Evolutionary conservation across 768 basidiomycete species (phyloP).

Genomic region (Hydnum rufescens): DNA sequence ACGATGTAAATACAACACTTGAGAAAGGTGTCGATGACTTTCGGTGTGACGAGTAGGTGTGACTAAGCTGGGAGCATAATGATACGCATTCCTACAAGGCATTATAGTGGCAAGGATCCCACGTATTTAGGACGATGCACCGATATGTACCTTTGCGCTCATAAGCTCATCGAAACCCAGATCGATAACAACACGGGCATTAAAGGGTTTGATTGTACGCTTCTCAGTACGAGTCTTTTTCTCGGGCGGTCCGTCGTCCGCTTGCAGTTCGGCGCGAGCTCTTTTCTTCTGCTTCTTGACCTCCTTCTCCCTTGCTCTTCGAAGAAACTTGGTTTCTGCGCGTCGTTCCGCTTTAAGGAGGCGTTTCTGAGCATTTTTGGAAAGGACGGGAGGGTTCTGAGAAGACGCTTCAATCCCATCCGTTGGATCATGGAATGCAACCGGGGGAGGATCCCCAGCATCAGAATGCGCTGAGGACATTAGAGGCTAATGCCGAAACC

Average conservation of each 20-base stretch:
- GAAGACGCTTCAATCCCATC: background rate
- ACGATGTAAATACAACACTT: conserved; percentile 59
- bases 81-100: conserved; percentile 65
- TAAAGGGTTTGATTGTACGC: conserved; percentile 21
- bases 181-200: conserved; percentile 62
- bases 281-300: conserved; percentile 52
- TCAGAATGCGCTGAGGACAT: background rate
- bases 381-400: conserved; percentile 24
- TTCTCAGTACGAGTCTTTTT: conserved; percentile 13
- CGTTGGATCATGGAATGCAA: background rate
- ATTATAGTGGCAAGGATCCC: background rate
- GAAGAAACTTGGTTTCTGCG: conserved; percentile 47
- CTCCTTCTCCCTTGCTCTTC: conserved; percentile 58
- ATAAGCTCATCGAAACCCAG: conserved; percentile 32
- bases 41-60: conserved; percentile 77
- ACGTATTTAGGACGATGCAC: background rate
- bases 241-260: conserved; percentile 24
- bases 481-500: background rate
- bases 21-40: conserved; percentile 46
- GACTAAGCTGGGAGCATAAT: conserved; percentile 76
- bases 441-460: background rate
- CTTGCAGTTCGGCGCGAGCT: conserved; percentile 36
- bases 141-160: conserved; percentile 18
- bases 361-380: conserved; percentile 64
- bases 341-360: conserved; percentile 49